Base-by-base conservation (phyloP, 805 yeast genomes). In the Sugiyamaella smithiae region DNA sequence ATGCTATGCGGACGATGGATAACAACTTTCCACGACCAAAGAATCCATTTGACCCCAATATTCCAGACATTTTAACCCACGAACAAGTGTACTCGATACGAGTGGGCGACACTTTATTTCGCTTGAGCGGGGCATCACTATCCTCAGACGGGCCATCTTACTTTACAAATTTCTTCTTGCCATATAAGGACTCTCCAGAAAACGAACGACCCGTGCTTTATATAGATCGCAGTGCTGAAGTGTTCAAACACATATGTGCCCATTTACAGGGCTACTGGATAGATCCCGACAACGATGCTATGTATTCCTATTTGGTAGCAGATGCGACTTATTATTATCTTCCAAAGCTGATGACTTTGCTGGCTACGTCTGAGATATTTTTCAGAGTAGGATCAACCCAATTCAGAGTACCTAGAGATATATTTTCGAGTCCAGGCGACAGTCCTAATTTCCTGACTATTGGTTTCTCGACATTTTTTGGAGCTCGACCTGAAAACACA, bases 81-180 rank as follows among this genome's bases (percentile, higher is more conserved):
- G 85, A 82, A 37, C 77, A 73, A 49, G 78, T 85, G 66, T 88
- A 76, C 66, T 72, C 81, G 14, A 74, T 88, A 22, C 87, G 83
- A 61, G 80, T 88, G 9, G 95, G 95, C 0, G 75, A 72, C 17
- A 72, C 71, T 54, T 55, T 78, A 22, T 88, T 82, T 64, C 70
- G 73, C n/a, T 57, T 84, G 14, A 82, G 88, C 59, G 96, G 96
- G 0, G 90, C 93, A 0, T 87, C 96, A 1, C 67, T 89, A 32
- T 84, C 88, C 22, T 85, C 85, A 1, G 97, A 89, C 67, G 83
- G 84, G 2, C 97, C 97, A 0, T 86, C 95, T 3, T 88, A 85
- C 63, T 90, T 89, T 70, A 88, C 97, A 2, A 71, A 75, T 23
- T 87, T 72, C 67, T 89, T 89, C 63, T 37, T 44, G 8, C 57